These are phyloP conservation scores for Carex kokanica DNA, from an alignment of 176 grass and related monocot genomes.

Conservation along the genomic window DNA sequence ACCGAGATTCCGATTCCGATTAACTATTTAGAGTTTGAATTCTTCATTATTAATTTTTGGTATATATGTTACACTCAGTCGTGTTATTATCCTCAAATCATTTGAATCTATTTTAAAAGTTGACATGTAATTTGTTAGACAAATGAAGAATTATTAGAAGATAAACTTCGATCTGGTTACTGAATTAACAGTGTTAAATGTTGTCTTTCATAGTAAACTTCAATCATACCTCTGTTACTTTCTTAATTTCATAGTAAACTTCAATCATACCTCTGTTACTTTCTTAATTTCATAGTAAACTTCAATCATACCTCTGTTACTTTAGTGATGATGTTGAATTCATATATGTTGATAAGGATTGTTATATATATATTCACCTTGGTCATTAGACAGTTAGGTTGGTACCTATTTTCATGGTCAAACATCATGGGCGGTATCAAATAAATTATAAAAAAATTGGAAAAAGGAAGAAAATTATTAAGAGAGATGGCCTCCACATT, in stretches of 20 bases:
- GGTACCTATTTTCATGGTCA: neutral
- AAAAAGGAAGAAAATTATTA: neutral
- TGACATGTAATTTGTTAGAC: neutral
- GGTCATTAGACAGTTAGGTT: conserved; percentile 5
- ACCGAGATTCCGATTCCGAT: no score
- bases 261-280: neutral
- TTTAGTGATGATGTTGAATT: neutral
- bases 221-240: no score
- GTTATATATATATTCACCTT: neutral
- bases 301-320: neutral
- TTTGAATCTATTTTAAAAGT: neutral
- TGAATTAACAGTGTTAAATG: neutral
- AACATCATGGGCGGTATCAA: conserved; percentile 5
- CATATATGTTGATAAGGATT: neutral
- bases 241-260: neutral
- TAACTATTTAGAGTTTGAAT: no score
- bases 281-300: neutral
- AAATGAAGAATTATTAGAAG: neutral
- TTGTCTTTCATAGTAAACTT: no score
- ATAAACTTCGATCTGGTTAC: neutral
- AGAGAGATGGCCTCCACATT: neutral
- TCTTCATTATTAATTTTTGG: no score
- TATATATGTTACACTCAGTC: neutral
- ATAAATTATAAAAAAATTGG: neutral
- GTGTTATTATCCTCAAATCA: neutral